Evolutionary conservation across 2,329 filamentous ascomycete genomes (phyloP).

Genomic region (Orbilia blumenaviensis): DNA sequence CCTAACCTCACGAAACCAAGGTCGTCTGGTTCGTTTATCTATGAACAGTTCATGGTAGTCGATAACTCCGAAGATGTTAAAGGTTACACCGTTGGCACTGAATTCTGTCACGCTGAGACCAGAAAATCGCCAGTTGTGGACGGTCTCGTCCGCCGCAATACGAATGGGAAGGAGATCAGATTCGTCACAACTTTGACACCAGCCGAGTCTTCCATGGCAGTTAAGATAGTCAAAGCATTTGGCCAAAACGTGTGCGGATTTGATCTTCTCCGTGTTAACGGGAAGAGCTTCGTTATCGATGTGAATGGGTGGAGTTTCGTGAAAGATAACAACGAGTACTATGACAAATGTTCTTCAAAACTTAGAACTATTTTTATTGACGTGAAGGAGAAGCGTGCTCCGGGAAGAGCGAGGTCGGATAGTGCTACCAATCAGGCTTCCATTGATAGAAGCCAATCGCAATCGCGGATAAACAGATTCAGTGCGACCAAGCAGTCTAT

Average conservation of each 20-base stretch:
- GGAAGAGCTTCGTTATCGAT: slow-evolving; percentile 96
- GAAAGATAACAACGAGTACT: slow-evolving; percentile 99
- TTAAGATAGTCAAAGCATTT: slow-evolving; percentile 88
- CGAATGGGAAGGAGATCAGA: slow-evolving; percentile 93
- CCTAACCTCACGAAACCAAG: slow-evolving; percentile 78
- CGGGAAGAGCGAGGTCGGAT: slow-evolving; percentile 67
- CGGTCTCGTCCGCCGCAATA: slow-evolving; percentile 92
- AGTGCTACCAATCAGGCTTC: slow-evolving; percentile 57
- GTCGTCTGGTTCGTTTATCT: slow-evolving; percentile 85
- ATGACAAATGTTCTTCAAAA: slow-evolving; percentile 87
- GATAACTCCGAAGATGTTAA: slow-evolving; percentile 99
- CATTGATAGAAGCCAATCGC: slow-evolving; percentile 58
- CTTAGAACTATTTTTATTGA: slow-evolving; percentile 86
- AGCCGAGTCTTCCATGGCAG: slow-evolving; percentile 84
- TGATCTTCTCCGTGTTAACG: slow-evolving; percentile 85
- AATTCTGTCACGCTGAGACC: slow-evolving; percentile 95
- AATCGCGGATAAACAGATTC: slow-evolving; percentile 51
- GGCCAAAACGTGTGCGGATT: slow-evolving; percentile 96
- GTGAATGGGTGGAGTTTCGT: slow-evolving; percentile 99
- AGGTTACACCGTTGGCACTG: slow-evolving; percentile 92
- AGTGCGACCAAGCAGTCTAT: slow-evolving; percentile 49
- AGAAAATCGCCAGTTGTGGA: slow-evolving; percentile 97
- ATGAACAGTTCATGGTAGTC: slow-evolving; percentile 95
- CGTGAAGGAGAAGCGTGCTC: slow-evolving; percentile 62
- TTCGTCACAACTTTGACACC: slow-evolving; percentile 87